Percentiles rank a stretch among this genome's conserved stretches.
These are phyloP conservation scores for Hamigera avellanea DNA, from an alignment of 495 filamentous ascomycete species.

Conservation along the genomic window DNA sequence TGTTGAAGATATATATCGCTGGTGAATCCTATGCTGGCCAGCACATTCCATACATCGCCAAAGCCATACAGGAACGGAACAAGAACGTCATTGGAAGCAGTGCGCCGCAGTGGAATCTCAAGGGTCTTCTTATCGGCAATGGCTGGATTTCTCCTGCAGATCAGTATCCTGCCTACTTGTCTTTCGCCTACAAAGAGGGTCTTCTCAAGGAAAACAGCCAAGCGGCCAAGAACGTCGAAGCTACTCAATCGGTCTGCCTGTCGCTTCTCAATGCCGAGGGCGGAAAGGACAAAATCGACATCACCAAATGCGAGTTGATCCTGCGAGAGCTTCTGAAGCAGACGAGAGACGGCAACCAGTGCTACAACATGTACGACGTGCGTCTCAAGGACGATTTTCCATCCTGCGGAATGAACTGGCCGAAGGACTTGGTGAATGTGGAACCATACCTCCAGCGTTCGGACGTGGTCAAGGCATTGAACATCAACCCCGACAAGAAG, in stretches of 20 bases:
- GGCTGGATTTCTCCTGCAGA: conserved; percentile 88
- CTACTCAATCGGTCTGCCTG: conserved; percentile 52
- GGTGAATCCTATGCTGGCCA: conserved; percentile 97
- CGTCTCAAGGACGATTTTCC: conserved; percentile 62
- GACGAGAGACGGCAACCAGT: conserved; percentile 44
- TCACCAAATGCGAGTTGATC: conserved; percentile 58
- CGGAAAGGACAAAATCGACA: conserved; percentile 51
- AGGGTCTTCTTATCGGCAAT: conserved; percentile 87
- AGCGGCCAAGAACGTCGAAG: conserved; percentile 53
- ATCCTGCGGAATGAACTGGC: conserved; percentile 93
- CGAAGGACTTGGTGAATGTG: conserved; percentile 64
- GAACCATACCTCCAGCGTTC: conserved; percentile 71
- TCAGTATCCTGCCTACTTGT: conserved; percentile 83
- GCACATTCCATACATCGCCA: conserved; percentile 92
- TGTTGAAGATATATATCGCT: conserved; percentile 69
- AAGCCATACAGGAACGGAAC: conserved; percentile 79
- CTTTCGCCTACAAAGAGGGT: conserved; percentile 63
- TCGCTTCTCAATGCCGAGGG: conserved; percentile 41
- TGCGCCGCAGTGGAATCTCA: conserved; percentile 56
- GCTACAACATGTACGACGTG: conserved; percentile 92
- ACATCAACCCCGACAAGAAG: conserved; percentile 70
- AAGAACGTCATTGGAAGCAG: conserved; percentile 18
- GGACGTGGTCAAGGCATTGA: conserved; percentile 71
- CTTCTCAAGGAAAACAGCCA: conserved; percentile 56
- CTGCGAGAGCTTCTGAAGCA: conserved; percentile 54